phyloP scores from a whole-genome alignment of 345 rosid species.

The Passiflora organensis region DNA sequence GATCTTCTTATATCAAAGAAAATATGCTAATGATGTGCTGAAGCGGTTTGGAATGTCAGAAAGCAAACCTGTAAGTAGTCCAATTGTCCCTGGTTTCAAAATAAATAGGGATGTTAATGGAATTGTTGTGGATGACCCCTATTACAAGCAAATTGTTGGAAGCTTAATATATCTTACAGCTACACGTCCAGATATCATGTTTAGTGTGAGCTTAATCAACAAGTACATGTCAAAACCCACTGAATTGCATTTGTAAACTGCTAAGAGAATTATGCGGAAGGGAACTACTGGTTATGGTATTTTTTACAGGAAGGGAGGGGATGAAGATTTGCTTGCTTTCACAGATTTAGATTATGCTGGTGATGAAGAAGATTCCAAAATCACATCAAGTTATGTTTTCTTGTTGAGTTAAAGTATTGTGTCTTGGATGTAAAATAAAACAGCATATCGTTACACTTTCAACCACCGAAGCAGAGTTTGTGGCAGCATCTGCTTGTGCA shows the following conservation, averaged over 20 bases:
- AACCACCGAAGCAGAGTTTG: neutral
- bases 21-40: no score
- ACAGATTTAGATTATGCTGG: no score
- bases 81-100: neutral
- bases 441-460: neutral
- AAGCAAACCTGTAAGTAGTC: no score
- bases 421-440: neutral
- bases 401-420: neutral
- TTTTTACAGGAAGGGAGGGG: no score
- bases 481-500: neutral
- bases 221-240: neutral
- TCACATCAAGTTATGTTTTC: constrained; percentile 3
- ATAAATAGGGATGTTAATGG: neutral
- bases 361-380: neutral
- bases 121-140: neutral
- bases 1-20: no score
- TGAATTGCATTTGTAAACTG: neutral
- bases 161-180: no score
- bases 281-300: neutral
- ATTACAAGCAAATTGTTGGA: neutral
- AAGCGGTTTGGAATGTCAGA: no score
- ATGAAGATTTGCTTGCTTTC: no score
- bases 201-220: no score
- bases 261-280: neutral
- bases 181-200: no score